Percentiles rank a stretch among this genome's conserved stretches.
Evolutionary conservation across 2,329 filamentous ascomycete genomes (phyloP).

Genomic region (Sclerotinia nivalis): DNA sequence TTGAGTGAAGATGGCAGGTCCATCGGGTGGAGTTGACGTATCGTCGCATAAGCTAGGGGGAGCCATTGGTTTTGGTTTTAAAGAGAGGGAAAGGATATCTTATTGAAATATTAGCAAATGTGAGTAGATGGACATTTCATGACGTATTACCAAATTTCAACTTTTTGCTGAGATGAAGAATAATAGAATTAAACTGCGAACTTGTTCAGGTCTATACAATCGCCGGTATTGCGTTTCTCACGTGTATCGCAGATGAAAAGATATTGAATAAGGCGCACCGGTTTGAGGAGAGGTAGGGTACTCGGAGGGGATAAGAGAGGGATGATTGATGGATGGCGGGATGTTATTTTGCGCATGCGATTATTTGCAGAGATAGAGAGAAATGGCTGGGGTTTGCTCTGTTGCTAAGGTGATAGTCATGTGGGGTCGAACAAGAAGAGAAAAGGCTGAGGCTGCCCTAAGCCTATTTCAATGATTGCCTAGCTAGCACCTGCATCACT

Average conservation of each 20-base stretch:
- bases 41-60: slow-evolving; percentile 35
- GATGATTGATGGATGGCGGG: not conserved
- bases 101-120: slow-evolving; percentile 6
- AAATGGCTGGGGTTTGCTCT: slow-evolving; percentile 3
- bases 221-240: not conserved
- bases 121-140: not conserved
- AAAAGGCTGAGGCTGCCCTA: slow-evolving; percentile 1
- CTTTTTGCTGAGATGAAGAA: not conserved
- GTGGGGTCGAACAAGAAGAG: not conserved
- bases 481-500: no score
- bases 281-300: not conserved
- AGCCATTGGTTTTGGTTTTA: slow-evolving; percentile 29
- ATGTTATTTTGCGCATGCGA: slow-evolving; percentile 5
- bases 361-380: not conserved
- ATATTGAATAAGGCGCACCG: not conserved
- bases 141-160: slow-evolving; percentile 4
- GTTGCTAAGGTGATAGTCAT: slow-evolving; percentile 18
- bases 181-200: not conserved
- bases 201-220: not conserved
- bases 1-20: slow-evolving; percentile 31
- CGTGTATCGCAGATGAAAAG: not conserved
- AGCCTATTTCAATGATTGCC: not conserved
- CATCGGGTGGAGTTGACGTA: slow-evolving; percentile 30
- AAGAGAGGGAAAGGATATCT: not conserved
- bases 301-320: not conserved